A percentile compares a stretch with the other conserved stretches of the same genome.
phyloP scores from a whole-genome alignment of 148 eudicot genomes.

The Talinum fruticosum region DNA sequence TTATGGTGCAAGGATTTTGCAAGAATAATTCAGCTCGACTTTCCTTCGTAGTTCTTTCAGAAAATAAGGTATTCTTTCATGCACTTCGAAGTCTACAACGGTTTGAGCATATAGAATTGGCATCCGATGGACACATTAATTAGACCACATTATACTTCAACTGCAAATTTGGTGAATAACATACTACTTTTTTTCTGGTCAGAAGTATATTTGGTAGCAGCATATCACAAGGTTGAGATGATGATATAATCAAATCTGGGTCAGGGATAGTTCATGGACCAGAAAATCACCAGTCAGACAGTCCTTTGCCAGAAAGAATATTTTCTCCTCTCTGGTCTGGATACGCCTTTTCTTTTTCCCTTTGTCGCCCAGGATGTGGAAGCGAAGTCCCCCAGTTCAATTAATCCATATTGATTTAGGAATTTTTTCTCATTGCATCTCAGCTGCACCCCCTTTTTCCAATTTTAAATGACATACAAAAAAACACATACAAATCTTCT shows the following conservation, averaged over 20 bases:
- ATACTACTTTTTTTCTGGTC: too few relatives aligned
- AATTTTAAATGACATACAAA: conserved; percentile 12
- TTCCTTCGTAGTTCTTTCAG: conserved; percentile 77
- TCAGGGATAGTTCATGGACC: conserved; percentile 80
- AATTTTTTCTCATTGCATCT: conserved; percentile 96
- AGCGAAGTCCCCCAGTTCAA: conserved; percentile 87
- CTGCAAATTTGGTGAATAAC: neutral
- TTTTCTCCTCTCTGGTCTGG: conserved; percentile 92
- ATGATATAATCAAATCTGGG: conserved; percentile 58
- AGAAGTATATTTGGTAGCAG: too few relatives aligned
- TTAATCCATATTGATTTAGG: conserved; percentile 77
- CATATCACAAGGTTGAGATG: neutral
- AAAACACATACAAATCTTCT: conserved; percentile 77
- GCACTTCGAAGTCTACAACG: conserved; percentile 93
- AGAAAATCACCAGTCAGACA: conserved; percentile 94
- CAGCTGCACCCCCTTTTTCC: conserved; percentile 89
- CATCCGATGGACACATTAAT: conserved; percentile 51
- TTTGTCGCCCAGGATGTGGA: conserved; percentile 81
- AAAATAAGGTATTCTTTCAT: conserved; percentile 87
- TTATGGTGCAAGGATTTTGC: conserved; percentile 90
- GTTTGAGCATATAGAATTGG: conserved; percentile 71
- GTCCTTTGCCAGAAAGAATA: conserved; percentile 84
- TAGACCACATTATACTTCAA: neutral
- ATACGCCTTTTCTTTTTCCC: conserved; percentile 91
- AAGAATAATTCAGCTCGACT: conserved; percentile 58